Conservation (phyloP, 2,329 filamentous ascomycete species). For the Colletotrichum eleusines region DNA sequence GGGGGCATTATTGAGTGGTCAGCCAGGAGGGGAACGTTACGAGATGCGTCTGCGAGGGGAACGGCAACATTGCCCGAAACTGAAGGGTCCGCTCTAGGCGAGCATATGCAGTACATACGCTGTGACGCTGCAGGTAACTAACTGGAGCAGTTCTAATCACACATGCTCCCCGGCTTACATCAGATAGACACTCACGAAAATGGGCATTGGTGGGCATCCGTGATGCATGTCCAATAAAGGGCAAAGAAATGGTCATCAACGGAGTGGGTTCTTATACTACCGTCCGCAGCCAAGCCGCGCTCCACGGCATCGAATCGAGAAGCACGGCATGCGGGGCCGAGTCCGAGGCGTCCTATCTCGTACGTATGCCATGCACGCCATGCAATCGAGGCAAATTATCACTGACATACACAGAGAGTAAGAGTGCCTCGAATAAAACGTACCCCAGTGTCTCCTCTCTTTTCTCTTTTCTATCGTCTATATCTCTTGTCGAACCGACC, state of each 20-base stretch:
- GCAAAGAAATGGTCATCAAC: neutral
- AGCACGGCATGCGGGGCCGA: neutral
- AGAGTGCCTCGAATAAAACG: too few species aligned
- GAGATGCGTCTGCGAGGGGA: neutral
- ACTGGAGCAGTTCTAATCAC: neutral
- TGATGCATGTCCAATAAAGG: neutral
- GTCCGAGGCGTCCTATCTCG: neutral
- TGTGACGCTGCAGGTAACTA: slow-evolving; percentile 1
- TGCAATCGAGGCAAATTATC: too few species aligned
- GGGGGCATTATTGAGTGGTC: neutral
- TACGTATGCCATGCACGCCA: neutral
- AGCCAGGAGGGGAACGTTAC: neutral
- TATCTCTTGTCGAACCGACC: too few species aligned
- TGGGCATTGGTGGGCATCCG: neutral
- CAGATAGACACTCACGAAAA: neutral
- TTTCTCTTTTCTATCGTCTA: neutral
- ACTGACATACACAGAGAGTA: too few species aligned
- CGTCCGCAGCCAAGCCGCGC: neutral
- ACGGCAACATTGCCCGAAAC: neutral
- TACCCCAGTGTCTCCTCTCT: neutral
- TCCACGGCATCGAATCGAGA: neutral
- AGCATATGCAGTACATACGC: neutral
- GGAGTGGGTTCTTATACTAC: too few species aligned
- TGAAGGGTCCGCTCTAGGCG: neutral
- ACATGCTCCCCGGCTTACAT: neutral